Evolutionary conservation across 2,329 filamentous ascomycete species (phyloP).

Genomic region (Fusarium brevicatenulatum): DNA sequence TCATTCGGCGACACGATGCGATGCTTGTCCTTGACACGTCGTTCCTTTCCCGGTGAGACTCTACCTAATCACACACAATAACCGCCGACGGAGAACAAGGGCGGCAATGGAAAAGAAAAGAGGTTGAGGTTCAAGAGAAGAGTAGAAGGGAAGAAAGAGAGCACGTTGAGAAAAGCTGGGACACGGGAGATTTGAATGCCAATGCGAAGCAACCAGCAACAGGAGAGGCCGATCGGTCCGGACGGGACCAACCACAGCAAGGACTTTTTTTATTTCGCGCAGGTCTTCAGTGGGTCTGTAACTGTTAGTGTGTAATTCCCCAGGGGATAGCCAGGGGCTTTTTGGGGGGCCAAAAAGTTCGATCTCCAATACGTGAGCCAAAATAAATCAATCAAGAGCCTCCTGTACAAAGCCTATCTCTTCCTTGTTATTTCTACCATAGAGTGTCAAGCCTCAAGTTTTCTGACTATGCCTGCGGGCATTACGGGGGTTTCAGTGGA

Average conservation of each 20-base stretch:
- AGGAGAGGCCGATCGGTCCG: conserved; percentile 33
- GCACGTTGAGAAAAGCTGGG: conserved; percentile 7
- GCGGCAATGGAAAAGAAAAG: conserved; percentile 8
- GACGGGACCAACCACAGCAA: conserved; percentile 38
- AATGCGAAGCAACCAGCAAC: conserved; percentile 16
- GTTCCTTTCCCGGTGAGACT: conserved; percentile 11
- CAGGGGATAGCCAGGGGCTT: conserved; percentile 29
- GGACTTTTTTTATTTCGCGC: conserved; percentile 38
- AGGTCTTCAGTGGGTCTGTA: conserved; percentile 13
- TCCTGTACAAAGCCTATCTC: accelerated
- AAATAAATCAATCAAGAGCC: background rate
- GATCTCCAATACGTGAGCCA: no score
- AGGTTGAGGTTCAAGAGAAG: conserved; percentile 5
- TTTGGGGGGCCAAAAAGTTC: background rate
- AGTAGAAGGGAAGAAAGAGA: background rate
- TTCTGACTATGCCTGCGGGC: background rate
- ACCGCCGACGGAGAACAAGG: conserved; percentile 30
- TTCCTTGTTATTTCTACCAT: background rate
- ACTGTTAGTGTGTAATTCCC: conserved; percentile 18
- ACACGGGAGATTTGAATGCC: conserved; percentile 24
- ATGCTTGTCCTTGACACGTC: conserved; percentile 4
- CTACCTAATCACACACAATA: conserved; percentile 2
- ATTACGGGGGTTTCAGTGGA: conserved; percentile 23
- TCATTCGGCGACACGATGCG: background rate
- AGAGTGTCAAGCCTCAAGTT: background rate